These are phyloP conservation scores for Cavenderia fasciculata DNA, from an alignment of 78 protist species.

Conservation along the genomic window DNA sequence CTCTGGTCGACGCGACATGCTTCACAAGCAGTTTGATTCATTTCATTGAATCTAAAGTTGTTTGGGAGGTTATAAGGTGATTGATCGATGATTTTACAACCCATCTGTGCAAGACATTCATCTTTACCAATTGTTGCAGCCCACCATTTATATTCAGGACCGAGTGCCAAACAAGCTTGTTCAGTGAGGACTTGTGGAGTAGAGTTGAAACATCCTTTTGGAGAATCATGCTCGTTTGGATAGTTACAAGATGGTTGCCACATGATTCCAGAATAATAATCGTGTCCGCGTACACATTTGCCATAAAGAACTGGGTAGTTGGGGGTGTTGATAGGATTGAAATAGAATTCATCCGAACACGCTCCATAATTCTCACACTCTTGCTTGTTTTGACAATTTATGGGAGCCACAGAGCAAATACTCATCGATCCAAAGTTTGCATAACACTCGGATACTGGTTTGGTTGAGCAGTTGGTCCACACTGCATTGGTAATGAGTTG, in stretches of 20 bases:
- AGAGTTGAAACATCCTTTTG: constrained; percentile 3
- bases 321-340: background rate
- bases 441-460: constrained; percentile 8
- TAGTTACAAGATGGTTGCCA: constrained; percentile 12
- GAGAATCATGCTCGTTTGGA: constrained; percentile 36
- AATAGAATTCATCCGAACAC: constrained; percentile 35
- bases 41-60: constrained; percentile 30
- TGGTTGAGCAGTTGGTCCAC: constrained; percentile 13
- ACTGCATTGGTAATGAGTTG: no score
- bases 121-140: background rate
- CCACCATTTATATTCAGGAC: constrained; percentile 11
- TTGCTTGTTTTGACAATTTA: background rate
- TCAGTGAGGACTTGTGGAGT: background rate
- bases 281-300: constrained; percentile 25
- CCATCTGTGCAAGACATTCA: constrained; percentile 4
- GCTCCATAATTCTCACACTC: constrained; percentile 5
- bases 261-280: background rate
- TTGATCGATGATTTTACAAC: background rate
- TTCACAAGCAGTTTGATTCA: background rate
- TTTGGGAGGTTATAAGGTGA: background rate
- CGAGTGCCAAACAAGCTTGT: background rate
- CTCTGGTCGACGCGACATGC: background rate
- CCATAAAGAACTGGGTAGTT: constrained; percentile 18
- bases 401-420: background rate
- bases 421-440: background rate